Evolutionary conservation across 352 stramenopile genomes (phyloP), one percentile per base, ranked within the genome.

Genomic region (Pythium utonaiense): DNA sequence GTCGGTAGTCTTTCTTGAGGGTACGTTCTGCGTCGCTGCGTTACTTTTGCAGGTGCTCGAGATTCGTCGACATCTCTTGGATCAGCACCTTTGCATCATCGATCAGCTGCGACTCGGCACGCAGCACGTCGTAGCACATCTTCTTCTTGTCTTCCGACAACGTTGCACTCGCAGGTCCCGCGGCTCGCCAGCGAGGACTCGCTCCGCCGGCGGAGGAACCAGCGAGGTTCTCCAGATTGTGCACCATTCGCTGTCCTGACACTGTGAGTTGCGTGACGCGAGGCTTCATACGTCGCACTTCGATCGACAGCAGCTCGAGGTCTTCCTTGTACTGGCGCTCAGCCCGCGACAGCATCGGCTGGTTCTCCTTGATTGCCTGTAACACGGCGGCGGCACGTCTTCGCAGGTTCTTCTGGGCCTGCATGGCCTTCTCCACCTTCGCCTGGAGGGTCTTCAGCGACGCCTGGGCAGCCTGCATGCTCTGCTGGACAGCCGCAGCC

Each of bases 281-380:
- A 28, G 82, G 81, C 62, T 89, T 88, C 66, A 90, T 75, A 22
- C 84, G 80, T 2, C 84, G 78, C 33, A 89, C 67, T 50, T 86
- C 70, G 14, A 90, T 62, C 24, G 69, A 64, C 57, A 94, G 70
- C 12, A 79, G 63, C 38, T 88, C 75, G n/a, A 94, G 57, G 21
- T 92, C 82, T 60, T 73, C 62, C 67, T 87, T 84, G 58, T 82
- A 88, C 53, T 91, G 77, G 5, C 75, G 73, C 60, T 94, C 84
- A 47, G 84, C 80, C 19, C 78, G 80, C 40, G 84, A 90, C 53
- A 94, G 60, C 55, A 84, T 70, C 7, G 79, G 76, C 49, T 94
- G 84, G 62, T 92, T 94, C 59, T 94, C 84, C 68, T 89, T 90
- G 27, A 91, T 74, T 25, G 82, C 83, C 53, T 94, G 84, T 6